Base-by-base conservation (phyloP, 2,329 filamentous ascomycete genomes). In the Pseudocercospora fijiensis region DNA sequence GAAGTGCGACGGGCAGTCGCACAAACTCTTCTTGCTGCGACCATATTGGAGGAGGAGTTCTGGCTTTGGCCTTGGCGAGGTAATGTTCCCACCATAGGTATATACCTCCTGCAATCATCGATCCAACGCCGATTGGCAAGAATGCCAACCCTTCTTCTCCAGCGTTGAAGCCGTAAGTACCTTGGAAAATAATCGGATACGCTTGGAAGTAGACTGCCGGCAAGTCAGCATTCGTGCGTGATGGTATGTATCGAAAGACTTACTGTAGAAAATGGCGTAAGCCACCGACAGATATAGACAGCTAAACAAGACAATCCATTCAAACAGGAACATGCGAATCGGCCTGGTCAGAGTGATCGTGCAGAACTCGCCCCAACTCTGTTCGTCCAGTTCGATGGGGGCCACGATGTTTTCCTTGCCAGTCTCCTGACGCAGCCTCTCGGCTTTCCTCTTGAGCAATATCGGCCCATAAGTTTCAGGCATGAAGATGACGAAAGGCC, bases 331-430 rank as follows among this genome's bases (percentile, higher is more conserved):
- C 90, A 94, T 94, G 26, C 88, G 83, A 5, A 92, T 76, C 0
- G 91, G 90, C 0, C 90, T 80, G 1, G 87, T 88, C 41, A 93
- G 78, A 0, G 91, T 88, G n/a, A 89, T 85, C 1, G 83, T 86
- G n/a, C 87, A 74, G 58, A 91, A 82, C 68, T 89, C 83, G 37
- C 78, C 81, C 47, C 86, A 76, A 49, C 66, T 68, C 51, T 82
- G 82, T 27, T 82, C 79, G 70, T 90, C 86, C 22, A 90, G 76
- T 72, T 91, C 88, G 57, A 85, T 81, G 0, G 85, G 84, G 1
- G 89, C 84, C 58, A 86, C 78, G 58, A 87, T 83, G 64, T 80
- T 77, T 45, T 77, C 73, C 53, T 80, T 79, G 0, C 83, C 84
- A 27, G 85, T 83, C 28, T 80, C 79, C 69, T 82, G 84, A 58